phyloP scores from a whole-genome alignment of 2,329 filamentous ascomycete species.

The Scedosporium aurantiacum region DNA sequence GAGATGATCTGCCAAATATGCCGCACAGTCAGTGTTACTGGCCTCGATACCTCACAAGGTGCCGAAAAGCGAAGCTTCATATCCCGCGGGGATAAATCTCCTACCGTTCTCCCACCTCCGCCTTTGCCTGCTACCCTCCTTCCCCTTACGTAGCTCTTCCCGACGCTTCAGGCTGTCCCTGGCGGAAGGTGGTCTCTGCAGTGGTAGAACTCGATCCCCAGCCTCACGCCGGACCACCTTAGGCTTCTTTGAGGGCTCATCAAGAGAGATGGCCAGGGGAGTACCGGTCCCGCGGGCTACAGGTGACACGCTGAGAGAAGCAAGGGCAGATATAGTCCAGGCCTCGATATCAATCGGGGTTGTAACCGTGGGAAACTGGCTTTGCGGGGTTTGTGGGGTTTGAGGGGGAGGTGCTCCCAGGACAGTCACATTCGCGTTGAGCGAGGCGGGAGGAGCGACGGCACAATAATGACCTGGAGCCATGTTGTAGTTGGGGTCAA shows the following conservation, averaged over 20 bases:
- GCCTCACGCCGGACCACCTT: neutral
- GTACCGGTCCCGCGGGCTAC: conserved; percentile 48
- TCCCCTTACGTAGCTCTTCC: conserved; percentile 74
- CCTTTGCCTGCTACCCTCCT: conserved; percentile 76
- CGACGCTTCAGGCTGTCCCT: conserved; percentile 49
- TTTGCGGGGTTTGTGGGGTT: conserved; percentile 12
- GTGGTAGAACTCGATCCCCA: conserved; percentile 15
- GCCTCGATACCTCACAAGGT: neutral
- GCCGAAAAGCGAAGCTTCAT: neutral
- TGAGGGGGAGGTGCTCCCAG: neutral
- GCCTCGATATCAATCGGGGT: conserved; percentile 47
- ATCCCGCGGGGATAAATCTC: neutral
- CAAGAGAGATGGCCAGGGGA: conserved; percentile 64
- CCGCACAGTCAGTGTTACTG: neutral
- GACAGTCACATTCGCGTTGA: neutral
- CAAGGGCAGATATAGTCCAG: conserved; percentile 51
- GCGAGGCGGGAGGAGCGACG: neutral
- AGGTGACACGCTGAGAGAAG: conserved; percentile 43
- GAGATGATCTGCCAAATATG: conserved; percentile 58
- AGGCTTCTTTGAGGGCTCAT: conserved; percentile 15
- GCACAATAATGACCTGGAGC: neutral
- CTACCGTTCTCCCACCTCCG: conserved; percentile 92
- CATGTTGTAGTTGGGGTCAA: neutral
- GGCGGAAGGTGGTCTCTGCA: conserved; percentile 33
- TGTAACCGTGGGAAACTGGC: neutral